These are phyloP conservation scores for Sporopachydermia lactativora DNA, from an alignment of 805 yeast genomes.

Conservation along the genomic window DNA sequence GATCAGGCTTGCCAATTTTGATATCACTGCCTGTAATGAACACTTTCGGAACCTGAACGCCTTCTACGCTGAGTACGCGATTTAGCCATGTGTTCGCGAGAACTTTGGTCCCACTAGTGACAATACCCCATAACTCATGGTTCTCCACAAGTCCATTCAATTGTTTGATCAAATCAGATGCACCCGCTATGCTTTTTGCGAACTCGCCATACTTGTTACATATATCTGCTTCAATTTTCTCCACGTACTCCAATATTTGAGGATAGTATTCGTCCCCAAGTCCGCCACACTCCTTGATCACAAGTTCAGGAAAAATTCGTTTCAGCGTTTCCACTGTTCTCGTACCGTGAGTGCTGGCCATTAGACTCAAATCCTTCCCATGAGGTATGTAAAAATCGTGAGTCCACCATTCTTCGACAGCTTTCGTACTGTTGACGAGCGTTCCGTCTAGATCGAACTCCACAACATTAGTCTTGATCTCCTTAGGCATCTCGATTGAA, in stretches of 20 bases:
- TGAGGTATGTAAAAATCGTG: conserved; percentile 11
- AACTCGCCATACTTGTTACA: conserved; percentile 59
- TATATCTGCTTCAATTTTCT: conserved; percentile 53
- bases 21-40: conserved; percentile 79
- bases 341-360: conserved; percentile 69
- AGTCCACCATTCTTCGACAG: conserved; percentile 78
- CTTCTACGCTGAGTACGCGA: conserved; percentile 32
- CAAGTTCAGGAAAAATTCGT: conserved; percentile 63
- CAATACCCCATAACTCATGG: conserved; percentile 65
- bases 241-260: conserved; percentile 28
- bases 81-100: conserved; percentile 72
- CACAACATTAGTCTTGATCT: conserved; percentile 27
- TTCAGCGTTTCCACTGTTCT: conserved; percentile 69
- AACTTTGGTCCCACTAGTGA: conserved; percentile 68
- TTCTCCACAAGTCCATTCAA: conserved; percentile 29
- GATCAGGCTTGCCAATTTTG: conserved; percentile 71
- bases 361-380: conserved; percentile 21
- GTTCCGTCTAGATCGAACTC: conserved; percentile 86
- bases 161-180: conserved; percentile 43
- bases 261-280: not conserved
- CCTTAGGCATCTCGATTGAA: not conserved
- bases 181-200: conserved; percentile 68
- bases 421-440: conserved; percentile 67
- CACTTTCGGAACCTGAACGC: conserved; percentile 44
- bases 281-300: conserved; percentile 30